Conservation (phyloP, 768 basidiomycete genomes). For the Hemileccinum rubropunctum region DNA sequence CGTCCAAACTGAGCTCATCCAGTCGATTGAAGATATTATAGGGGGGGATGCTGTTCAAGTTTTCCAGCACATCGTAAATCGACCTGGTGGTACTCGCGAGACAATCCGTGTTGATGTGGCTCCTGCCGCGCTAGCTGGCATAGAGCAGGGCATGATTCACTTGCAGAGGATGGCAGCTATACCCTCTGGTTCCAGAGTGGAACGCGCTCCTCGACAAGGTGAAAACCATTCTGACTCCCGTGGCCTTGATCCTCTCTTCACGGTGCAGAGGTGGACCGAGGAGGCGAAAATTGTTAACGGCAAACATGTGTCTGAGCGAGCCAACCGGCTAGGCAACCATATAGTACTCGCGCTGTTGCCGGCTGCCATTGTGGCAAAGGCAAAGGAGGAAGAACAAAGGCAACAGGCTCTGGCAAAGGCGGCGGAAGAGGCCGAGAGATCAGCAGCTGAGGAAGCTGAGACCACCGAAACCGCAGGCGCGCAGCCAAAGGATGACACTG, state of each 20-base stretch:
- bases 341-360: slow-evolving; percentile 74
- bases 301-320: slow-evolving; percentile 65
- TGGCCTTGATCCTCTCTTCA: slow-evolving; percentile 76
- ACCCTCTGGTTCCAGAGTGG: slow-evolving; percentile 58
- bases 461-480: slow-evolving; percentile 30
- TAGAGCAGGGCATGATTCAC: slow-evolving; percentile 54
- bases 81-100: slow-evolving; percentile 54
- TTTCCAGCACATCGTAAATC: slow-evolving; percentile 77
- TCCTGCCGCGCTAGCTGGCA: slow-evolving; percentile 56
- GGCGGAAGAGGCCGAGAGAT: slow-evolving; percentile 43
- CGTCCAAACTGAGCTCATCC: slow-evolving; percentile 57
- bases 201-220: slow-evolving; percentile 45
- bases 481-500: slow-evolving; percentile 13
- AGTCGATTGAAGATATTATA: slow-evolving; percentile 78
- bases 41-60: slow-evolving; percentile 80
- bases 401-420: slow-evolving; percentile 51
- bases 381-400: slow-evolving; percentile 37
- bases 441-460: slow-evolving; percentile 31
- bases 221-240: slow-evolving; percentile 43
- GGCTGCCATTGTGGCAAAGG: slow-evolving; percentile 63
- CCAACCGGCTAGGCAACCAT: slow-evolving; percentile 67
- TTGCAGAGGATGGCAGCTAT: slow-evolving; percentile 44
- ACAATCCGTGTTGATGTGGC: slow-evolving; percentile 78
- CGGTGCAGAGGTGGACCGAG: slow-evolving; percentile 85
- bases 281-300: slow-evolving; percentile 82